Conservation (phyloP, 2,329 filamentous ascomycete species). For the Diaporthe aspalathi region DNA sequence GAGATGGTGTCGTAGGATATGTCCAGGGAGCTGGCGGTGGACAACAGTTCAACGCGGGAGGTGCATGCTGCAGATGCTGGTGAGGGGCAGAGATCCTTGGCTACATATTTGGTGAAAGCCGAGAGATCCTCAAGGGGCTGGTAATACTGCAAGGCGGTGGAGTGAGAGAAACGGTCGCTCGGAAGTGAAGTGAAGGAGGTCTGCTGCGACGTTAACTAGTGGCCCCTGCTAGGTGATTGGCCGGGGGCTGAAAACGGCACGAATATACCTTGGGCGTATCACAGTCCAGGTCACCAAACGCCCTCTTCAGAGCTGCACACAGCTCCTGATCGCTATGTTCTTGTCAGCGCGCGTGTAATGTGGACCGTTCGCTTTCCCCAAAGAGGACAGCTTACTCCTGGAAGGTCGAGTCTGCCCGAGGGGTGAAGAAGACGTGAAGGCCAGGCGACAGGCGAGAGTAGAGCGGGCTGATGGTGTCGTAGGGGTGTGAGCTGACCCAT, state of each 20-base stretch:
- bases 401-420: constrained; percentile 52
- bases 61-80: constrained; percentile 61
- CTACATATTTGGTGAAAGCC: constrained; percentile 64
- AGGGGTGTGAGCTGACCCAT: constrained; percentile 74
- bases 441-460: constrained; percentile 81
- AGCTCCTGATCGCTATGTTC: constrained; percentile 43
- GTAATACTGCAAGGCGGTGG: constrained; percentile 77
- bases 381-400: constrained; percentile 43
- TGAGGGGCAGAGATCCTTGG: constrained; percentile 62
- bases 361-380: not conserved
- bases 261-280: constrained; percentile 48
- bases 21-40: constrained; percentile 74
- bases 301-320: constrained; percentile 47
- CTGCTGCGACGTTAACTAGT: constrained; percentile 45
- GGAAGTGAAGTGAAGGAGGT: constrained; percentile 72
- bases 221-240: not conserved
- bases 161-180: constrained; percentile 67
- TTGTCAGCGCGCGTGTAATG: constrained; percentile 22
- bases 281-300: constrained; percentile 51
- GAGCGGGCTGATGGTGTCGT: constrained; percentile 75
- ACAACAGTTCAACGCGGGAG: constrained; percentile 55
- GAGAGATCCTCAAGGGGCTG: constrained; percentile 69
- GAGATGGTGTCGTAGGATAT: constrained; percentile 80
- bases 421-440: constrained; percentile 83
- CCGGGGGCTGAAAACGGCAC: constrained; percentile 7